Percentiles rank a stretch among this genome's conserved stretches.
Conservation (phyloP, 306 rosid genomes). For the Lathyrus sativus region DNA sequence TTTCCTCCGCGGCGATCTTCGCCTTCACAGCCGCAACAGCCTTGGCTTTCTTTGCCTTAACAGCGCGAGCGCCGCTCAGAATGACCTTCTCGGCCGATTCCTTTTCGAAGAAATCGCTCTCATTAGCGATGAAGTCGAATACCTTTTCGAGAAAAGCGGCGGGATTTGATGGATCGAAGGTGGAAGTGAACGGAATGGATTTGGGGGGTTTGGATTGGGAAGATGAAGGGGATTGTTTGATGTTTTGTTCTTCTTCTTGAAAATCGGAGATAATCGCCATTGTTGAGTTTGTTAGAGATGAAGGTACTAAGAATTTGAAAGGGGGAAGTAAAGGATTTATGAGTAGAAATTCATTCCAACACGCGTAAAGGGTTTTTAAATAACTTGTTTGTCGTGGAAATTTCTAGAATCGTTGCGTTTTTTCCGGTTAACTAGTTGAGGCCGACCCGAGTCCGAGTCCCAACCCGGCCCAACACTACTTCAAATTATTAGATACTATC, state of each 20-base stretch:
- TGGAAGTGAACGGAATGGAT: constrained; percentile 44
- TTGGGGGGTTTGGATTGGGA: not conserved
- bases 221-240: not conserved
- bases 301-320: not conserved
- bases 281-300: not conserved
- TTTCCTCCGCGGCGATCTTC: constrained; percentile 19
- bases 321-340: not conserved
- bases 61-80: constrained; percentile 38
- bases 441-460: too few species aligned
- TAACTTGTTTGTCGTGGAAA: not conserved
- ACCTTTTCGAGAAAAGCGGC: constrained; percentile 55
- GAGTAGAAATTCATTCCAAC: not conserved
- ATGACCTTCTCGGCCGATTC: constrained; percentile 56
- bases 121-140: constrained; percentile 67
- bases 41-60: constrained; percentile 15
- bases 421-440: too few species aligned
- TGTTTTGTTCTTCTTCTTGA: not conserved
- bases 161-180: constrained; percentile 67
- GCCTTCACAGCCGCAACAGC: constrained; percentile 30
- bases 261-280: constrained; percentile 31
- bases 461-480: not conserved
- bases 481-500: too few species aligned
- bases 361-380: not conserved
- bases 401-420: not conserved
- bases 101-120: constrained; percentile 61